Conservation (phyloP, 1,139 yeast species). For the Yamadazyma membranifaciens region DNA sequence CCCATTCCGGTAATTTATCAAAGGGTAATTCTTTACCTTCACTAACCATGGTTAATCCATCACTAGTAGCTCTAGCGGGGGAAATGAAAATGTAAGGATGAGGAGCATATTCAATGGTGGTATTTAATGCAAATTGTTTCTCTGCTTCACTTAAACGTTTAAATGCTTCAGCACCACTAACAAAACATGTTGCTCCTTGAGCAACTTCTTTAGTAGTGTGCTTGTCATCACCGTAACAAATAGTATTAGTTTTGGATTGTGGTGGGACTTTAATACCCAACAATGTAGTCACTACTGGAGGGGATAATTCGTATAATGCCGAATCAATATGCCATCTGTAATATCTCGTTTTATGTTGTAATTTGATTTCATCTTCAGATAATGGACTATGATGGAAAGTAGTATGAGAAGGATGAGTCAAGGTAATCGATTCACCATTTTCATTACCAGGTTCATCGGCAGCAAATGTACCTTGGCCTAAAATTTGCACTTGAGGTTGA, state of each 20-base stretch:
- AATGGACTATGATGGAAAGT: constrained; percentile 71
- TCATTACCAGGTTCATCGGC: constrained; percentile 68
- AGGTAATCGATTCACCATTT: constrained; percentile 52
- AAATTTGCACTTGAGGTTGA: constrained; percentile 86
- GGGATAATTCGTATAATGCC: constrained; percentile 79
- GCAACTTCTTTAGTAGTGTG: constrained; percentile 64
- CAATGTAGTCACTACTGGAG: constrained; percentile 81
- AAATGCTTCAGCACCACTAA: constrained; percentile 77
- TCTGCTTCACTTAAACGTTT: constrained; percentile 64
- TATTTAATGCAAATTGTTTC: constrained; percentile 66
- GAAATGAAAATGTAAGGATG: constrained; percentile 86
- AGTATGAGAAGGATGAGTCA: constrained; percentile 82
- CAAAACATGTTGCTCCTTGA: constrained; percentile 87
- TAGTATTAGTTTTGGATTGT: constrained; percentile 40
- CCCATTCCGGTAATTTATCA: constrained; percentile 78
- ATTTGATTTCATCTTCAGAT: constrained; percentile 57
- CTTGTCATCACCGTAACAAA: constrained; percentile 64
- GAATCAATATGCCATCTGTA: constrained; percentile 95
- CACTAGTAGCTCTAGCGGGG: constrained; percentile 76
- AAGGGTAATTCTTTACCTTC: constrained; percentile 71
- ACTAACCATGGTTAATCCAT: constrained; percentile 80
- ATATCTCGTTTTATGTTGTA: constrained; percentile 66
- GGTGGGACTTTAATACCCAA: constrained; percentile 81
- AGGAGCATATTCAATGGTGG: constrained; percentile 84
- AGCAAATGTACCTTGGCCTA: constrained; percentile 76